A percentile compares a stretch with the other conserved stretches of the same genome.
These are phyloP conservation scores for Eimeria brunetti DNA, from an alignment of 169 alveolate genomes.

Conservation along the genomic window DNA sequence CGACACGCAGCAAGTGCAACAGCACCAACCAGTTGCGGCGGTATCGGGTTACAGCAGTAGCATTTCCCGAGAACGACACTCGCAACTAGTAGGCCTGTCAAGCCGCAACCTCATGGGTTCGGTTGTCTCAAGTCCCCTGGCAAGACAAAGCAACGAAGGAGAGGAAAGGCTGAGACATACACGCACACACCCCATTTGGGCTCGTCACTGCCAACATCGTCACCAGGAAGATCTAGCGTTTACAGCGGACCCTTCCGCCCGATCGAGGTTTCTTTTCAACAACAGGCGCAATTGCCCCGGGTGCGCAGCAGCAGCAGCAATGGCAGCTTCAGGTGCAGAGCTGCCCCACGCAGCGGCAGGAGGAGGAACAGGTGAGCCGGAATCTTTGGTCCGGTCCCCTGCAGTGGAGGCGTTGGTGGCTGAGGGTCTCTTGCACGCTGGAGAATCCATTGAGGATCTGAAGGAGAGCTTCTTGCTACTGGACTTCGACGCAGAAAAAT, in stretches of 20 bases:
- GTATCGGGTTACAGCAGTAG: background rate
- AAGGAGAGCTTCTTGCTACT: constrained; percentile 23
- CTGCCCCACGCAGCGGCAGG: background rate
- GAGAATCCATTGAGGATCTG: constrained; percentile 6
- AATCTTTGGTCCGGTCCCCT: background rate
- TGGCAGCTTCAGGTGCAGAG: background rate
- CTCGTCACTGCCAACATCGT: no score
- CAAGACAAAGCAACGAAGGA: no score
- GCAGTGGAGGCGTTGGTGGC: background rate
- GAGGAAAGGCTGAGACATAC: no score
- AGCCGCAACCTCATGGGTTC: no score
- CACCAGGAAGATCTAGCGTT: no score
- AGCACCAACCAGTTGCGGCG: background rate
- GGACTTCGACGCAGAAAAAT: background rate
- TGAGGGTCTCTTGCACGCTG: constrained; percentile 6
- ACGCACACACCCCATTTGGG: no score
- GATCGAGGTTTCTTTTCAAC: no score
- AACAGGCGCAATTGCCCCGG: no score
- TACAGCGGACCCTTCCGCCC: no score
- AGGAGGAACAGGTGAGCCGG: background rate
- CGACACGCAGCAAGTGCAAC: background rate
- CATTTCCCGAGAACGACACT: background rate
- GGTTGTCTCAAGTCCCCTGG: no score
- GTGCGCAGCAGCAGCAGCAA: background rate
- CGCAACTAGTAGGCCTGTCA: background rate